Evolutionary conservation across 2,329 filamentous ascomycete species (phyloP).

Genomic region (Exophiala alcalophila): DNA sequence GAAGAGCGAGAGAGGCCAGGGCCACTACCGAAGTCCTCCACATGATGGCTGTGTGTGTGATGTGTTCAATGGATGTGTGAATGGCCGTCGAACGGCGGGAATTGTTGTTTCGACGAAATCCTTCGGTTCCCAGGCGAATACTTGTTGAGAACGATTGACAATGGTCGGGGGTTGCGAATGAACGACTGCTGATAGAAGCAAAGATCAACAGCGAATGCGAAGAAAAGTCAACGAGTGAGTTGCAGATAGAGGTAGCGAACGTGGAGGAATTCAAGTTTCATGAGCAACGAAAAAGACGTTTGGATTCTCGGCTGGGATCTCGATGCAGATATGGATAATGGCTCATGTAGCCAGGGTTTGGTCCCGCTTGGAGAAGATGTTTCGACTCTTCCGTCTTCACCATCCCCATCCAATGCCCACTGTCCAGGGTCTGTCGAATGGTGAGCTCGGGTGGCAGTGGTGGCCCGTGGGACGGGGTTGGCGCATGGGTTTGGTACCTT

Average conservation of each 20-base stretch:
- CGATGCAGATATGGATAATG: conserved; percentile 14
- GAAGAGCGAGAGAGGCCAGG: conserved; percentile 23
- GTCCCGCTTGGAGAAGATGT: conserved; percentile 16
- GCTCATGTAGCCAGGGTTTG: conserved; percentile 13
- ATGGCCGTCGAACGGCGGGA: conserved; percentile 6
- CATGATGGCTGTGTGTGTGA: conserved; percentile 11
- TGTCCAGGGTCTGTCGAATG: conserved; percentile 10
- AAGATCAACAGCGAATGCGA: conserved; percentile 15
- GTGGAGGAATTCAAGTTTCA: conserved; percentile 12
- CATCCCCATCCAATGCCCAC: conserved; percentile 5
- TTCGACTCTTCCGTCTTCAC: too few relatives aligned
- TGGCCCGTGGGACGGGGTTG: conserved; percentile 3
- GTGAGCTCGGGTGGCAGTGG: too few relatives aligned
- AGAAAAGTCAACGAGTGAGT: conserved; percentile 11
- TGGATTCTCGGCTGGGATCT: conserved; percentile 21
- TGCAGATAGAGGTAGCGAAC: conserved; percentile 3
- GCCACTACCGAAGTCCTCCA: conserved; percentile 19
- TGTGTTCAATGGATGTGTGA: not conserved
- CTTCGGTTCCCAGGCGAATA: too few relatives aligned
- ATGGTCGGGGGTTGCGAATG: conserved; percentile 11
- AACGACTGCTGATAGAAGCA: conserved; percentile 13
- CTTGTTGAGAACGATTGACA: too few relatives aligned
- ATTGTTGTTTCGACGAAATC: not conserved
- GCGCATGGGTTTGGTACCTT: not conserved
- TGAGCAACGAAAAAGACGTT: conserved; percentile 13